These are phyloP conservation scores for Kodamaea kaohsiungensis DNA, from an alignment of 805 yeast genomes.

Conservation along the genomic window DNA sequence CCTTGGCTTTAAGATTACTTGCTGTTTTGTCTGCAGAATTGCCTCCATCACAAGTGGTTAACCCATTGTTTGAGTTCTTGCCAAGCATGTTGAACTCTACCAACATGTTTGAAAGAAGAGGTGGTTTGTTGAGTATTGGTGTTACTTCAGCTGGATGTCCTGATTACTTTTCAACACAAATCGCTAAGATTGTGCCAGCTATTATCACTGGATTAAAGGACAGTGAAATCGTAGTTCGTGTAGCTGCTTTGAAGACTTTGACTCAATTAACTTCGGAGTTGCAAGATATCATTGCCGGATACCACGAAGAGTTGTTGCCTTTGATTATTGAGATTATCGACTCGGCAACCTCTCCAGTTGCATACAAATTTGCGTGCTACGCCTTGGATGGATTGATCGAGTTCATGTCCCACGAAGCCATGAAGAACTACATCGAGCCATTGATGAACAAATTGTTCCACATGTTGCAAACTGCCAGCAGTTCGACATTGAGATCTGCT, in stretches of 20 bases:
- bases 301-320: constrained; percentile 81
- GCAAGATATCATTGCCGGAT: constrained; percentile 81
- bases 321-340: constrained; percentile 85
- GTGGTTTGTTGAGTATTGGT: constrained; percentile 78
- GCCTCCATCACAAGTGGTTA: constrained; percentile 91
- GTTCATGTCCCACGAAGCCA: constrained; percentile 84
- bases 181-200: constrained; percentile 70
- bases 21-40: constrained; percentile 77
- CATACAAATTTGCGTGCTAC: constrained; percentile 86
- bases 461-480: constrained; percentile 74
- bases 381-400: constrained; percentile 93
- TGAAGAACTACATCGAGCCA: constrained; percentile 78
- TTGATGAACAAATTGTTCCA: constrained; percentile 86
- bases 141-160: constrained; percentile 92
- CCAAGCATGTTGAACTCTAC: constrained; percentile 55
- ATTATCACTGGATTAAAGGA: constrained; percentile 79
- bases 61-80: constrained; percentile 70
- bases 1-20: constrained; percentile 77
- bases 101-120: constrained; percentile 80
- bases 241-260: constrained; percentile 83
- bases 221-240: constrained; percentile 68
- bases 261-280: constrained; percentile 78
- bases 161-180: constrained; percentile 78
- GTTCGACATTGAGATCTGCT: constrained; percentile 73
- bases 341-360: constrained; percentile 75